These are phyloP conservation scores for Vitis vinifera DNA, from an alignment of 164 flowering plant genomes.

Conservation along the genomic window DNA sequence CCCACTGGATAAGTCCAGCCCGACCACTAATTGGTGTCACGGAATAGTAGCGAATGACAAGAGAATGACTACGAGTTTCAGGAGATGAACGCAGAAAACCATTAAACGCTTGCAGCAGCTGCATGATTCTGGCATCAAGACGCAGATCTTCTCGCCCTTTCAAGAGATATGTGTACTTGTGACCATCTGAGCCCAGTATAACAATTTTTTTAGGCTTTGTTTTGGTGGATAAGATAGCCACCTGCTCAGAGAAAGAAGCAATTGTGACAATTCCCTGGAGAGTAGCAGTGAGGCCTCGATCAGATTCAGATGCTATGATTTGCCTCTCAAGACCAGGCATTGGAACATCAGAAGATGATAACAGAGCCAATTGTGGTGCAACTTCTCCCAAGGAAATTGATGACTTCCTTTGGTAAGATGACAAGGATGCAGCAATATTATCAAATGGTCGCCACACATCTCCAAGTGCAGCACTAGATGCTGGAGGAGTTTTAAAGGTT, in stretches of 20 bases:
- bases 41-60: constrained; percentile 83
- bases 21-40: constrained; percentile 98
- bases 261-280: constrained; percentile 70
- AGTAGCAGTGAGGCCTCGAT: constrained; percentile 32
- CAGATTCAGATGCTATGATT: constrained; percentile 50
- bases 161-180: constrained; percentile 83
- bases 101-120: constrained; percentile 88
- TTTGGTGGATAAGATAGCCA: constrained; percentile 82
- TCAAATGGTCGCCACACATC: constrained; percentile 97
- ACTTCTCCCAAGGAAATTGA: constrained; percentile 76
- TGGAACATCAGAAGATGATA: constrained; percentile 88
- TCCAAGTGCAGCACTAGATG: constrained; percentile 68
- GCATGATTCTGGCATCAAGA: constrained; percentile 99
- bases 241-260: constrained; percentile 78
- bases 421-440: constrained; percentile 74
- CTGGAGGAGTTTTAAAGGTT: constrained; percentile 75
- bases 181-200: constrained; percentile 87
- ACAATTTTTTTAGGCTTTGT: constrained; percentile 92
- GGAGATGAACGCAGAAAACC: constrained; percentile 66
- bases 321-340: constrained; percentile 98
- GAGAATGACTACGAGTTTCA: constrained; percentile 43
- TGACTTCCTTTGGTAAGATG: constrained; percentile 83
- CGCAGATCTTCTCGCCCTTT: constrained; percentile 98
- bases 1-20: constrained; percentile 99
- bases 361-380: constrained; percentile 73